Conservation (phyloP, 192 early-diverging fungal species). For the Geranomyces variabilis region DNA sequence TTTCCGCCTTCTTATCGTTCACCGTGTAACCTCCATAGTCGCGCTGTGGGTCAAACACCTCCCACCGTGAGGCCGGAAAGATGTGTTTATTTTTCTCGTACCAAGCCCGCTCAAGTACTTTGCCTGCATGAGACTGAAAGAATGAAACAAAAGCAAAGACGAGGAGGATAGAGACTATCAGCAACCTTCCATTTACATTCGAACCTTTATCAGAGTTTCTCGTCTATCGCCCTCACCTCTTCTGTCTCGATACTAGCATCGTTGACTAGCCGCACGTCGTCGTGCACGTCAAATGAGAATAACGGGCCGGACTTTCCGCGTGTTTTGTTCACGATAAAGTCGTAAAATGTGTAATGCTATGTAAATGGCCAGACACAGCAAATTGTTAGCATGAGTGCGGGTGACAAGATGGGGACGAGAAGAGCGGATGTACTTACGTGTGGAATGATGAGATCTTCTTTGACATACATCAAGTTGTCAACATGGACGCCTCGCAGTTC, state of each 20-base stretch:
- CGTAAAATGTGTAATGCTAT: conserved; percentile 73
- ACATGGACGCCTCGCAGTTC: conserved; percentile 79
- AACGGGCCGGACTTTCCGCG: conserved; percentile 95
- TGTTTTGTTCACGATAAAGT: conserved; percentile 93
- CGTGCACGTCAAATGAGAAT: conserved; percentile 92
- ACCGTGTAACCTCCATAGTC: conserved; percentile 69
- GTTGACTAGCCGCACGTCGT: conserved; percentile 82
- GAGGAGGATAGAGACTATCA: not conserved
- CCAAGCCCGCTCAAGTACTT: conserved; percentile 80
- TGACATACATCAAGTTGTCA: conserved; percentile 89
- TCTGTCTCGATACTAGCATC: conserved; percentile 88
- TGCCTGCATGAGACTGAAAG: conserved; percentile 77
- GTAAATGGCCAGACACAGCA: not conserved
- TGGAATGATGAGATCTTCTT: conserved; percentile 96
- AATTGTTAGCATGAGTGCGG: not conserved
- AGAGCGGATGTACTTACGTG: conserved; percentile 58
- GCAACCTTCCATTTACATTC: not conserved
- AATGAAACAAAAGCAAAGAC: conserved; percentile 42
- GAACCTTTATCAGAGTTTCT: conserved; percentile 23
- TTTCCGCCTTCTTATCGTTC: conserved; percentile 54
- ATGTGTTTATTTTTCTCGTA: conserved; percentile 84
- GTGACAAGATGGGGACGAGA: not conserved
- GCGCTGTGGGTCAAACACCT: conserved; percentile 86
- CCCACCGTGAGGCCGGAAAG: conserved; percentile 92
- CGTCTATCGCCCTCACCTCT: too few relatives aligned